phyloP scores from a whole-genome alignment of 768 basidiomycete species.

The Phaffia australis region DNA sequence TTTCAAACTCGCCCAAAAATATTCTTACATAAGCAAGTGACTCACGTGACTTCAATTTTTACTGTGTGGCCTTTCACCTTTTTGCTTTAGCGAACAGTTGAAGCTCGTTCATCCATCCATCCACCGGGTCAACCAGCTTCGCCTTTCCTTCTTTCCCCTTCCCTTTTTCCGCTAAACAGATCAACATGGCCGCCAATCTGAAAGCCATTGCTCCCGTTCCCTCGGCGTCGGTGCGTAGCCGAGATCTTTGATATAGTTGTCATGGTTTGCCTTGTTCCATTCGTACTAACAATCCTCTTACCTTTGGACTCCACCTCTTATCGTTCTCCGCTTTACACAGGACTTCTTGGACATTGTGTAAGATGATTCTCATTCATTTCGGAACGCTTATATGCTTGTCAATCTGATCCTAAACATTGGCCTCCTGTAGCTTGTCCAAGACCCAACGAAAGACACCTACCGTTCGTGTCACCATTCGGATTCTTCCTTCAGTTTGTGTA shows the following conservation, averaged over 20 bases:
- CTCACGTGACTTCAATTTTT: too few species aligned
- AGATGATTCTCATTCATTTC: background rate
- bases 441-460: constrained; percentile 98
- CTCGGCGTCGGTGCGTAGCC: constrained; percentile 49
- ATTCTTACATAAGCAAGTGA: too few species aligned
- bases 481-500: background rate
- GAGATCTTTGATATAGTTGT: constrained; percentile 40
- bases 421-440: constrained; percentile 26
- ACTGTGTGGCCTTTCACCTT: too few species aligned
- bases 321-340: background rate
- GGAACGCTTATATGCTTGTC: background rate
- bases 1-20: too few species aligned
- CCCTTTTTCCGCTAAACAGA: background rate
- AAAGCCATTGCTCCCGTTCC: constrained; percentile 99
- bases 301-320: background rate
- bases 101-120: too few species aligned
- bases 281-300: background rate
- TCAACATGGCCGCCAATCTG: constrained; percentile 46
- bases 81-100: too few species aligned
- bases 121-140: too few species aligned
- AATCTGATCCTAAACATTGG: background rate
- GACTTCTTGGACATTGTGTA: constrained; percentile 55
- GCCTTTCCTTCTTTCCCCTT: background rate
- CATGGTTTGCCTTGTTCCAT: constrained; percentile 37
- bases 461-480: constrained; percentile 38